These are phyloP conservation scores for Oidiodendron maius DNA, from an alignment of 495 filamentous ascomycete genomes.

Conservation along the genomic window DNA sequence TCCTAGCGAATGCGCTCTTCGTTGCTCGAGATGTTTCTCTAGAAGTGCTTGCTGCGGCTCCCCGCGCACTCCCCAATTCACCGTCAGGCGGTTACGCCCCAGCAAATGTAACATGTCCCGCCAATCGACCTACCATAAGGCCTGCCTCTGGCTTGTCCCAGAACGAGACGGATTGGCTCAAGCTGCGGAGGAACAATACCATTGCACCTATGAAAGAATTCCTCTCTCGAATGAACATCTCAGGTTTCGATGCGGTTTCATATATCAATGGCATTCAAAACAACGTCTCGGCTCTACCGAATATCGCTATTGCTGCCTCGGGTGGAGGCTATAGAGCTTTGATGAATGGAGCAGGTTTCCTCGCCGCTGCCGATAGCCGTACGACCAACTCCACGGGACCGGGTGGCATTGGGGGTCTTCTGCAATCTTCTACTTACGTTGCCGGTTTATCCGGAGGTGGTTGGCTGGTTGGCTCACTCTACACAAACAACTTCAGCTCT, in stretches of 20 bases:
- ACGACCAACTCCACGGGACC: conserved; percentile 55
- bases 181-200: conserved; percentile 36
- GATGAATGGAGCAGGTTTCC: conserved; percentile 80
- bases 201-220: conserved; percentile 36
- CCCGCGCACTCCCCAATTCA: conserved; percentile 38
- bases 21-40: conserved; percentile 16
- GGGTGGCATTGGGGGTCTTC: conserved; percentile 76
- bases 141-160: conserved; percentile 52
- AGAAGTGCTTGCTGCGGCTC: conserved; percentile 6
- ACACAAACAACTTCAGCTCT: conserved; percentile 83
- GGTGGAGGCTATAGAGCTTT: conserved; percentile 82
- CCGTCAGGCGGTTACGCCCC: conserved; percentile 52
- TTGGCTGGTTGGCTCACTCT: conserved; percentile 84
- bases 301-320: conserved; percentile 58
- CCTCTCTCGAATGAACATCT: conserved; percentile 64
- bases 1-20: conserved; percentile 8
- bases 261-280: conserved; percentile 55
- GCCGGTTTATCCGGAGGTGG: conserved; percentile 80
- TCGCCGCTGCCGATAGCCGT: conserved; percentile 79
- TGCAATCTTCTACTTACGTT: conserved; percentile 82
- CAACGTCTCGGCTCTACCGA: conserved; percentile 54
- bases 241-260: conserved; percentile 63
- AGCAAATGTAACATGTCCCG: conserved; percentile 43
- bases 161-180: conserved; percentile 66
- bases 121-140: conserved; percentile 38